phyloP scores from a whole-genome alignment of 148 eudicot species.

The Vaccinium darrowii region DNA sequence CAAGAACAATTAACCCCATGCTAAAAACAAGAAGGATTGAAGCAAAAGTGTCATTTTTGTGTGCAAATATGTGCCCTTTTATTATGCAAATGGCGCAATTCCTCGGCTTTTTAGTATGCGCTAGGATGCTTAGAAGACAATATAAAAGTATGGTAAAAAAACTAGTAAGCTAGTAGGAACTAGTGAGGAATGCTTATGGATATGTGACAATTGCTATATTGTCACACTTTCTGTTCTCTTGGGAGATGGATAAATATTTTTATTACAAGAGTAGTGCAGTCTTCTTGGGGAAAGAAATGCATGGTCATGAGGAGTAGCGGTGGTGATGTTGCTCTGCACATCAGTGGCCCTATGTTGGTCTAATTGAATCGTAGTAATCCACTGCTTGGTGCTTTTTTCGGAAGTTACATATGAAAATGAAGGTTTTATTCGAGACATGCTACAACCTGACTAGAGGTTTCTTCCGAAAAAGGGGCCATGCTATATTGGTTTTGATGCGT shows the following conservation, averaged over 20 bases:
- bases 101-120: no score
- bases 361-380: neutral
- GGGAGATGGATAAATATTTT: neutral
- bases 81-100: neutral
- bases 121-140: no score
- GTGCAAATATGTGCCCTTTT: neutral
- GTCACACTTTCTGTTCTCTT: neutral
- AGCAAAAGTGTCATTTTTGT: neutral
- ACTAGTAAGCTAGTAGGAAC: no score
- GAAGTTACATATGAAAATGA: neutral
- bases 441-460: constrained; percentile 5
- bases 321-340: neutral
- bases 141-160: no score
- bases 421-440: neutral
- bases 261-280: neutral
- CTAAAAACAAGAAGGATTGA: neutral
- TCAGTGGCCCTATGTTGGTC: no score
- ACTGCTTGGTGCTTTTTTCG: constrained; percentile 2
- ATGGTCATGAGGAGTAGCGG: neutral
- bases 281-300: neutral
- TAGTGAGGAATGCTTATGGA: neutral
- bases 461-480: neutral
- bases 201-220: neutral
- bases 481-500: neutral
- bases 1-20: neutral